Evolutionary conservation across 2,329 filamentous ascomycete species (phyloP).

Genomic region (Onygenales sp.): DNA sequence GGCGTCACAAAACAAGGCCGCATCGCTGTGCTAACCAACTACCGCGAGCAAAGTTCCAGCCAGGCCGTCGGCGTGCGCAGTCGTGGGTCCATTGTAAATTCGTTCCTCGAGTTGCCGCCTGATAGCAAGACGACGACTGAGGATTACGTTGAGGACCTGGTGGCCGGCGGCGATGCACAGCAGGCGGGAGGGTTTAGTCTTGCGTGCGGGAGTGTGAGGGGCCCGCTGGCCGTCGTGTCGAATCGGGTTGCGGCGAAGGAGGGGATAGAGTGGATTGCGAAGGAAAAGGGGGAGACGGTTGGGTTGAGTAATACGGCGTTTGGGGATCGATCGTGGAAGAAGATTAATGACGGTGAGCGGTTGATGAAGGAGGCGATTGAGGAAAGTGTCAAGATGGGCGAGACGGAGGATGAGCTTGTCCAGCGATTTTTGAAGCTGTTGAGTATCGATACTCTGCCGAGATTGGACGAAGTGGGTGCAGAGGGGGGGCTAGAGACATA

Average conservation of each 20-base stretch:
- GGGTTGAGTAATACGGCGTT: constrained; percentile 54
- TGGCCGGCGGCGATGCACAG: constrained; percentile 44
- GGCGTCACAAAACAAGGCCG: constrained; percentile 52
- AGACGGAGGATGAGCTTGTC: constrained; percentile 42
- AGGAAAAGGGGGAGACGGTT: constrained; percentile 41
- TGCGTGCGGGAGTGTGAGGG: constrained; percentile 47
- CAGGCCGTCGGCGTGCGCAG: constrained; percentile 39
- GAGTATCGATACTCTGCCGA: constrained; percentile 46
- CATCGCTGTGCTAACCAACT: constrained; percentile 55
- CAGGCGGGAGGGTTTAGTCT: constrained; percentile 54
- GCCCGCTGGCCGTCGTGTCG: constrained; percentile 50
- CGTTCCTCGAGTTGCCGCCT: constrained; percentile 43
- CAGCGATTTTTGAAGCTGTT: constrained; percentile 44
- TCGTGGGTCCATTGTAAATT: constrained; percentile 51
- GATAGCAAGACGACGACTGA: constrained; percentile 33
- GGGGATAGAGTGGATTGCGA: constrained; percentile 43
- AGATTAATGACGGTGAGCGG: constrained; percentile 49
- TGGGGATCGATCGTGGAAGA: constrained; percentile 51
- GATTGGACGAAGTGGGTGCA: constrained; percentile 30
- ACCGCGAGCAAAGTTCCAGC: constrained; percentile 44
- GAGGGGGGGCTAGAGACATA: constrained; percentile 45
- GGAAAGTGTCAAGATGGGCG: constrained; percentile 31
- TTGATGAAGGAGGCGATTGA: constrained; percentile 42
- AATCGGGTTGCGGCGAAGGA: constrained; percentile 48
- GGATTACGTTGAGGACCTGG: constrained; percentile 44